phyloP scores from a whole-genome alignment of 306 rosid genomes.

The Vigna hirtella region DNA sequence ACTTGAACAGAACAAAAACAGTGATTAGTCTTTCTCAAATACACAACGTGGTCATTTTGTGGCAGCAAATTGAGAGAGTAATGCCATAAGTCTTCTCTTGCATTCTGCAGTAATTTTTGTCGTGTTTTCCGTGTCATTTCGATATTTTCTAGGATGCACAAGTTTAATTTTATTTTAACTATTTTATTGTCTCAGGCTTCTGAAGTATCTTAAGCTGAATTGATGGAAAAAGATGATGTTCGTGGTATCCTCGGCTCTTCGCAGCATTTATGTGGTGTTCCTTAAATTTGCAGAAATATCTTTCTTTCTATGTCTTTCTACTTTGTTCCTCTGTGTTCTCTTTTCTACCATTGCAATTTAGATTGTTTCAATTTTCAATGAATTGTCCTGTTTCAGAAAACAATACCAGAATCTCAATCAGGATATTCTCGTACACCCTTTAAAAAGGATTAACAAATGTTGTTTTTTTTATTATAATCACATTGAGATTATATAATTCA shows the following conservation, averaged over 20 bases:
- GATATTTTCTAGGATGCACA: background rate
- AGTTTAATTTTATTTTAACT: background rate
- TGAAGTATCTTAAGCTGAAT: slow-evolving; percentile 56
- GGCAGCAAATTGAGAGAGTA: slow-evolving; percentile 16
- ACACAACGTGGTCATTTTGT: background rate
- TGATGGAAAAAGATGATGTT: slow-evolving; percentile 40
- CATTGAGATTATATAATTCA: too few species aligned
- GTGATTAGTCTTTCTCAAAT: background rate
- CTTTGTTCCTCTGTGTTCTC: background rate
- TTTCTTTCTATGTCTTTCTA: background rate
- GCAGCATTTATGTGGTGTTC: slow-evolving; percentile 24
- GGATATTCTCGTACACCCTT: background rate
- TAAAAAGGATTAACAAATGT: background rate
- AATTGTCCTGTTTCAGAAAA: slow-evolving; percentile 31
- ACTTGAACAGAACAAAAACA: slow-evolving; percentile 9
- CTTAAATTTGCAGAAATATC: slow-evolving; percentile 12
- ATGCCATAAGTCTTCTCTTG: background rate
- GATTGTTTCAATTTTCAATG: slow-evolving; percentile 37
- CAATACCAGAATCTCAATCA: background rate
- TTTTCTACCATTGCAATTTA: slow-evolving; percentile 14
- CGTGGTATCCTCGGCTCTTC: slow-evolving; percentile 15
- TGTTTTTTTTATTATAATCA: too few species aligned
- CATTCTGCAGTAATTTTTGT: background rate
- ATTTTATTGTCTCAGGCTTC: slow-evolving; percentile 55
- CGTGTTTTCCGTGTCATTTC: background rate